These are phyloP conservation scores for Lachancea nothofagi DNA, from an alignment of 805 yeast genomes.

Conservation along the genomic window DNA sequence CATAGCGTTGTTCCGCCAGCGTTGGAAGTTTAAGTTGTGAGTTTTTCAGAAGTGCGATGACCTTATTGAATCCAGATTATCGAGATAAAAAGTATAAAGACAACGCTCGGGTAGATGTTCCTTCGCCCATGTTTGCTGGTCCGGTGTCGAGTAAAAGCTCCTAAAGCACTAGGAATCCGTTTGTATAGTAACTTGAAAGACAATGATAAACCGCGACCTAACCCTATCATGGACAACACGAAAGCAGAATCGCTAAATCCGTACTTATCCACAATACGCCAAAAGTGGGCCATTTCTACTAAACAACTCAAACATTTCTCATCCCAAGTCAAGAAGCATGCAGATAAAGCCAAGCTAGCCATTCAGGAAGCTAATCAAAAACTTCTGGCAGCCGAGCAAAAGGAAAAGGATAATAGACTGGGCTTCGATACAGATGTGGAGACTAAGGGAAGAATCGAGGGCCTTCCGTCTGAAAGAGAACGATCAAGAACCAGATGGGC, in stretches of 20 bases:
- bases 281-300: slow-evolving; percentile 11
- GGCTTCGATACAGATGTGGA: slow-evolving; percentile 36
- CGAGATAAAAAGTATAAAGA: too few relatives aligned
- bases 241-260: slow-evolving; percentile 8
- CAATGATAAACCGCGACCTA: background rate
- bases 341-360: slow-evolving; percentile 31
- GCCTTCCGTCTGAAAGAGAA: slow-evolving; percentile 44
- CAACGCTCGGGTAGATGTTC: too few relatives aligned
- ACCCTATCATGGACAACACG: background rate
- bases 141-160: too few relatives aligned
- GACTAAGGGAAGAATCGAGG: slow-evolving; percentile 29
- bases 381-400: slow-evolving; percentile 34
- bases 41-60: too few relatives aligned
- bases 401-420: slow-evolving; percentile 28
- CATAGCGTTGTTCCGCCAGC: slow-evolving; percentile 6
- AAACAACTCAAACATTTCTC: slow-evolving; percentile 12
- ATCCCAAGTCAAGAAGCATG: slow-evolving; percentile 18
- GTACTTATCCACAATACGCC: slow-evolving; percentile 14
- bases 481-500: slow-evolving; percentile 37
- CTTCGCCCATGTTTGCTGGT: too few relatives aligned
- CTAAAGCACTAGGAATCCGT: too few relatives aligned
- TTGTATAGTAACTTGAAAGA: background rate
- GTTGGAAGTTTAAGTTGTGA: too few relatives aligned
- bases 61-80: too few relatives aligned
- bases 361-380: slow-evolving; percentile 36